Evolutionary conservation across 2,329 filamentous ascomycete species (phyloP), one percentile per base, ranked within the genome.

Genomic region (Cercospora zeae-maydis): DNA sequence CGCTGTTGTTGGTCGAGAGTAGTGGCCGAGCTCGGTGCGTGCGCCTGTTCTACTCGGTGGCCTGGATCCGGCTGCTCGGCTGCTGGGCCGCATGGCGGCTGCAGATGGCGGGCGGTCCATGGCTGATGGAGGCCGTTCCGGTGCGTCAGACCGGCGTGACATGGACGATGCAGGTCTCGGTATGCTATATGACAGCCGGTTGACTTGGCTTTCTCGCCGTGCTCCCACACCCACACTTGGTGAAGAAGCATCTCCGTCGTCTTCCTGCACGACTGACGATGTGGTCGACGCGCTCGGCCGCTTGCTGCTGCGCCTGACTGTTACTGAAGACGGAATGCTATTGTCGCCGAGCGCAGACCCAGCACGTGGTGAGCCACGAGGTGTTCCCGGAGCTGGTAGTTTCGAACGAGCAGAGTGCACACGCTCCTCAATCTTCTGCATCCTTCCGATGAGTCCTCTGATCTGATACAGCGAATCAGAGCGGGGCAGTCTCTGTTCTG

Each of bases 351-450:
- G 55, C 14, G 64, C 67, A 19, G 68, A 66, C 27, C 57, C 65
- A 30, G 70, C 59, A 54, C 91, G 85, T 21, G 93, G 92, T n/a
- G 92, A 96, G 4, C 85, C 84, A 53, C 88, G 87, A 16, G 93
- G 92, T 4, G 93, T 92, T 0, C 82, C 83, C 7, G 93, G 91
- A 1, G 89, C 91, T 2, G 95, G 95, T 19, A 99, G 84, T 77
- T 95, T 96, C 39, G 93, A 97, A 69, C 92, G 88, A 16, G 89
- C 95, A 24, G 89, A 92, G 65, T 98, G 92, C 9, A 99, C 93
- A 49, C 95, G 86, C 66, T 95, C 91, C 76, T 98, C 95, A 65
- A 99, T 87, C 69, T 92, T 91, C 77, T 97, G 92, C 92, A 98
- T 97, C 78, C 98, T 95, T 30, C 92, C 93, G 63, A 96, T 96